Evolutionary conservation across 2,329 filamentous ascomycete species (phyloP).

Genomic region (Sordariomycetes sp.): DNA sequence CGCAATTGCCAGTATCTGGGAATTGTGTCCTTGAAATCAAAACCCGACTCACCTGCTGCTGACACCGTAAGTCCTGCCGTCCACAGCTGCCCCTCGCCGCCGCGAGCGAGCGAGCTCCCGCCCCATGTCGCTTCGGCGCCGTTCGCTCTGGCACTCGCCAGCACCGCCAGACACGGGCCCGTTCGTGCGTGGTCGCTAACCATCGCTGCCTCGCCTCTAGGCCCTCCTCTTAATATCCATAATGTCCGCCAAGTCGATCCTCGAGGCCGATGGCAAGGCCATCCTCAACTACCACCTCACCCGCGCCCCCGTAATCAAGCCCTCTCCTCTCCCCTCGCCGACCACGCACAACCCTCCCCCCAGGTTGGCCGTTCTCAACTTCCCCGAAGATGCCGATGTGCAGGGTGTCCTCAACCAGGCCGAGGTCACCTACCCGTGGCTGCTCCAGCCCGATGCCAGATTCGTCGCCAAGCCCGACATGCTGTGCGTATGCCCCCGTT

Average conservation of each 20-base stretch:
- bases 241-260: slow-evolving; percentile 71
- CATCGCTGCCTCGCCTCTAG: slow-evolving; percentile 2
- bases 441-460: slow-evolving; percentile 69
- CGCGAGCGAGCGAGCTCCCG: not conserved
- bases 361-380: slow-evolving; percentile 84
- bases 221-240: slow-evolving; percentile 13
- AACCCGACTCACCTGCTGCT: not conserved
- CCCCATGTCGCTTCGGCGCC: not conserved
- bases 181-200: not conserved
- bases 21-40: not conserved
- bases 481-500: slow-evolving; percentile 29
- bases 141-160: not conserved
- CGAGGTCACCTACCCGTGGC: slow-evolving; percentile 93
- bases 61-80: not conserved
- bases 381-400: slow-evolving; percentile 76
- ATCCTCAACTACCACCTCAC: slow-evolving; percentile 99
- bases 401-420: slow-evolving; percentile 84
- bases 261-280: slow-evolving; percentile 99
- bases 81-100: not conserved
- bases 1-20: not conserved
- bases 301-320: slow-evolving; percentile 93
- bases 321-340: slow-evolving; percentile 74
- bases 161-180: not conserved
- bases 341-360: slow-evolving; percentile 85
- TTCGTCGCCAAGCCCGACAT: slow-evolving; percentile 99